Conservation (phyloP, 202 grass and related monocot genomes). For the Zizania palustris region DNA sequence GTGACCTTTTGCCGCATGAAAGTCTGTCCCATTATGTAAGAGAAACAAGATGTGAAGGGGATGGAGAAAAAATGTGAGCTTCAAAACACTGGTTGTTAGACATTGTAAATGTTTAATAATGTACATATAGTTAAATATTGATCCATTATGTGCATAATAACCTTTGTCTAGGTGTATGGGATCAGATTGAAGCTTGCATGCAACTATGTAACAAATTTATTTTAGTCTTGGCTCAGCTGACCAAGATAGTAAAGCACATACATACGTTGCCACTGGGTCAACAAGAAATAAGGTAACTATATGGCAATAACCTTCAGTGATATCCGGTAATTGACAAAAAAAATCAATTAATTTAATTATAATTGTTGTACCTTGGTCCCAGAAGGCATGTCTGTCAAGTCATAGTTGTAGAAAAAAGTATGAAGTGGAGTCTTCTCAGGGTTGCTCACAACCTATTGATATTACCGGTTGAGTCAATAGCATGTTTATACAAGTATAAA, state of each 20-base stretch:
- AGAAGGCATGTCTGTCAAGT: constrained; percentile 95
- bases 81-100: neutral
- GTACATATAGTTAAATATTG: neutral
- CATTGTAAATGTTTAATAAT: neutral
- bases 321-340: constrained; percentile 16
- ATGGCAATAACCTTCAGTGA: neutral
- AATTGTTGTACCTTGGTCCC: constrained; percentile 75
- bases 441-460: constrained; percentile 89
- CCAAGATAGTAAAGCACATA: neutral
- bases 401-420: constrained; percentile 96
- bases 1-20: constrained; percentile 93
- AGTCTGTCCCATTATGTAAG: constrained; percentile 70
- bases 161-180: neutral
- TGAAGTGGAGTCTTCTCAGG: constrained; percentile 96
- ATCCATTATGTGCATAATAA: constrained; percentile 9
- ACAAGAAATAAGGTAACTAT: constrained; percentile 14
- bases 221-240: neutral
- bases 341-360: neutral
- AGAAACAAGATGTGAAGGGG: constrained; percentile 46
- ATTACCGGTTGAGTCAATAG: constrained; percentile 3
- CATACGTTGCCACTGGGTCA: neutral
- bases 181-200: neutral
- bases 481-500: constrained; percentile 25
- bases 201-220: neutral
- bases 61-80: neutral